Evolutionary conservation across 345 rosid species (phyloP).

Genomic region (Raphanus sativus): DNA sequence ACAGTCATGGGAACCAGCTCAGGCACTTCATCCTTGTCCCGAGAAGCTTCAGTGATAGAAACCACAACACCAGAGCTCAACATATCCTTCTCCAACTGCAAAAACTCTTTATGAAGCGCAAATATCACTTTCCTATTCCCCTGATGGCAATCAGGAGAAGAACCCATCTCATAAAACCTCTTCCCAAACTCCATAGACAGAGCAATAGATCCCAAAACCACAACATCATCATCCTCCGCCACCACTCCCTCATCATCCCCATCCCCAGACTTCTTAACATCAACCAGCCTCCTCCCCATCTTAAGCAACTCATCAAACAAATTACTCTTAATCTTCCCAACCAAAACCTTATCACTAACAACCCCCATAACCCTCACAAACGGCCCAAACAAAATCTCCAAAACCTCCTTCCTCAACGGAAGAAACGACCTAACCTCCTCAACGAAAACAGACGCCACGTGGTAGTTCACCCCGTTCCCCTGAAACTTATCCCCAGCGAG

Average conservation of each 20-base stretch:
- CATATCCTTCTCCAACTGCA: slow-evolving; percentile 73
- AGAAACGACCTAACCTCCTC: slow-evolving; percentile 74
- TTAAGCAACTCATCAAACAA: slow-evolving; percentile 63
- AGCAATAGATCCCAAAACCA: slow-evolving; percentile 58
- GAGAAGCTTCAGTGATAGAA: slow-evolving; percentile 42
- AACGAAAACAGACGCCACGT: slow-evolving; percentile 64
- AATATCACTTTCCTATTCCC: slow-evolving; percentile 83
- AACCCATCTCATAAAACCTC: slow-evolving; percentile 76
- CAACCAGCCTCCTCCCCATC: slow-evolving; percentile 58
- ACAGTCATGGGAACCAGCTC: slow-evolving; percentile 51
- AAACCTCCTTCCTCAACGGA: slow-evolving; percentile 52
- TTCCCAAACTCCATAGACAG: slow-evolving; percentile 56
- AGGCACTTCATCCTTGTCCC: slow-evolving; percentile 50
- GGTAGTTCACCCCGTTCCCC: slow-evolving; percentile 85
- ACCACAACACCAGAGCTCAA: slow-evolving; percentile 46
- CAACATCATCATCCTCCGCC: slow-evolving; percentile 48
- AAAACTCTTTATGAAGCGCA: slow-evolving; percentile 61
- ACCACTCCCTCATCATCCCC: slow-evolving; percentile 46
- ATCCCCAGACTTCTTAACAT: slow-evolving; percentile 44
- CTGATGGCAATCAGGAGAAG: slow-evolving; percentile 65
- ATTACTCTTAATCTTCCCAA: slow-evolving; percentile 68
- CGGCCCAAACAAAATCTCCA: slow-evolving; percentile 51
- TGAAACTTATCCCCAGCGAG: slow-evolving; percentile 54
- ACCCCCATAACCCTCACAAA: slow-evolving; percentile 56
- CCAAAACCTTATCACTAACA: slow-evolving; percentile 63